Evolutionary conservation across 805 yeast species (phyloP).

Genomic region (Yarrowia sp.): DNA sequence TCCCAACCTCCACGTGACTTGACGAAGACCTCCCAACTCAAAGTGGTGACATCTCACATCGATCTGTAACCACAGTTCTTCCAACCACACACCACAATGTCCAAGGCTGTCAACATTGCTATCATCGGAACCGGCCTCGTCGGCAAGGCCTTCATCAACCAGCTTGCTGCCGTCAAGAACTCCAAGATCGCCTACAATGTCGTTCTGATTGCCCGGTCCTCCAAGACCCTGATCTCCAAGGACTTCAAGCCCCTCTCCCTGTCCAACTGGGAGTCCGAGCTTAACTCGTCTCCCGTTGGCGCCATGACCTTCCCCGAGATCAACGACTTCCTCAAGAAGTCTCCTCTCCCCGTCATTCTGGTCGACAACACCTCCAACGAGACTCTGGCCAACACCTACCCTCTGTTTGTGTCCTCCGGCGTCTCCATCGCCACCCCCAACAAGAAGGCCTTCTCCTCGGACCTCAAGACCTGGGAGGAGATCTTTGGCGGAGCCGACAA

Average conservation of each 20-base stretch:
- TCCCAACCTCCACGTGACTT: slow-evolving; percentile 40
- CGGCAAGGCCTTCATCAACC: slow-evolving; percentile 86
- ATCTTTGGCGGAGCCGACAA: slow-evolving; percentile 54
- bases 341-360: slow-evolving; percentile 73
- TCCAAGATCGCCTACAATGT: slow-evolving; percentile 73
- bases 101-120: slow-evolving; percentile 27
- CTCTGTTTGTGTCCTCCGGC: slow-evolving; percentile 68
- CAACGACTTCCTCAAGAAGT: slow-evolving; percentile 58
- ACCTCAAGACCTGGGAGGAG: slow-evolving; percentile 68
- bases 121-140: slow-evolving; percentile 77
- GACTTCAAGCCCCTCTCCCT: slow-evolving; percentile 73
- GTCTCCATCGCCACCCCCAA: slow-evolving; percentile 97
- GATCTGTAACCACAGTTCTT: too few relatives aligned
- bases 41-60: too few relatives aligned
- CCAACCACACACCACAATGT: slow-evolving; percentile 6
- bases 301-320: slow-evolving; percentile 59
- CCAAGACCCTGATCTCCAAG: slow-evolving; percentile 61
- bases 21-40: slow-evolving; percentile 10
- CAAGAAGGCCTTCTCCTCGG: slow-evolving; percentile 92
- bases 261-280: slow-evolving; percentile 52
- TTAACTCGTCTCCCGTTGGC: slow-evolving; percentile 47
- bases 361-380: slow-evolving; percentile 94
- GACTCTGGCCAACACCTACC: slow-evolving; percentile 71
- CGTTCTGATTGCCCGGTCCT: slow-evolving; percentile 73
- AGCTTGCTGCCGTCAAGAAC: slow-evolving; percentile 55